A percentile compares a stretch with the other conserved stretches of the same genome.
phyloP scores from a whole-genome alignment of 1,139 yeast species.

The Hyphopichia burtonii region DNA sequence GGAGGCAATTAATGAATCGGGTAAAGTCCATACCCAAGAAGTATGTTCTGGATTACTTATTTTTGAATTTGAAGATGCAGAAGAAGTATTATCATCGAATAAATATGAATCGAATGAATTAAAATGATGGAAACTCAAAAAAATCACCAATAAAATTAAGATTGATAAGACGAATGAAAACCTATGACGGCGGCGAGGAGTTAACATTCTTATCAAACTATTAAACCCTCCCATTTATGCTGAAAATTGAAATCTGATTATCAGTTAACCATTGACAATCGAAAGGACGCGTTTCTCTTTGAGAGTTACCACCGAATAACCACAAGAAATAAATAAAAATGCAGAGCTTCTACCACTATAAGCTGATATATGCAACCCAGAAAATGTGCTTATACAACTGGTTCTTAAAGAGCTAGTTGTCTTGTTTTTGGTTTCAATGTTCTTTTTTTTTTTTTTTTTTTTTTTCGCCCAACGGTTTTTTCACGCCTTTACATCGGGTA shows the following conservation, averaged over 20 bases:
- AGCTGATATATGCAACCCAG: too few relatives aligned
- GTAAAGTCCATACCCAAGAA: neutral
- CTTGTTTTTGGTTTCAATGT: too few relatives aligned
- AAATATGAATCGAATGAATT: neutral
- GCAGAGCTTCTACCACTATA: too few relatives aligned
- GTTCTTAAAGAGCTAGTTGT: too few relatives aligned
- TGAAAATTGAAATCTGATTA: neutral
- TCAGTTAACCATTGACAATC: neutral
- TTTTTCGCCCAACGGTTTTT: too few relatives aligned
- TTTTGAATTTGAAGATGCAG: neutral
- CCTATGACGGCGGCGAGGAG: conserved; percentile 2
- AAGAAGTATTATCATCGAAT: too few relatives aligned
- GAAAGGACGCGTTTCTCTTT: too few relatives aligned
- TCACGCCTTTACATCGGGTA: too few relatives aligned
- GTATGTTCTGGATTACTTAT: conserved; percentile 2
- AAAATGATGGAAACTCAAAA: neutral
- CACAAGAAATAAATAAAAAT: too few relatives aligned
- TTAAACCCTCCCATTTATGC: neutral
- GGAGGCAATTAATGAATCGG: neutral
- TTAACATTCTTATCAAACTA: neutral
- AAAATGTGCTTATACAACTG: too few relatives aligned
- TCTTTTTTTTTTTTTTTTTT: too few relatives aligned
- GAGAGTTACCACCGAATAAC: too few relatives aligned
- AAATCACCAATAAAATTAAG: neutral
- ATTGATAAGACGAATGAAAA: neutral